phyloP scores from a whole-genome alignment of 208 protist genomes.

The Blastocrithidia nonstop region DNA sequence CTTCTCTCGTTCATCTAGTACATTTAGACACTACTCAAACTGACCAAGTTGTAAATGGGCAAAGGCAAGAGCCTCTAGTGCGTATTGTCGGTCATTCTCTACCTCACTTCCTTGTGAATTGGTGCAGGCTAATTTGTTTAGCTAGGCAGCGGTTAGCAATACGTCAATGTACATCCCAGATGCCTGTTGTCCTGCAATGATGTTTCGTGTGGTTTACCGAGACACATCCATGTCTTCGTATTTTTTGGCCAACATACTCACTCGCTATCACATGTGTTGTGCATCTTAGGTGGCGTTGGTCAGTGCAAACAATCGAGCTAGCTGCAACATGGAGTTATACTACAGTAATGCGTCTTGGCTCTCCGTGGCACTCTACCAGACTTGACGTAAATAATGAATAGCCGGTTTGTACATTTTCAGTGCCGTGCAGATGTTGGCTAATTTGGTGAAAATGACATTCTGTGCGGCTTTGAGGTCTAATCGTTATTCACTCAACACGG shows the following conservation, averaged over 20 bases:
- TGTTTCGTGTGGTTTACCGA: slow-evolving; percentile 76
- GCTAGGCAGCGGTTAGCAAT: slow-evolving; percentile 50
- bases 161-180: slow-evolving; percentile 50
- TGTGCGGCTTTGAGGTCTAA: slow-evolving; percentile 33
- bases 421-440: slow-evolving; percentile 62
- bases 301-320: slow-evolving; percentile 59
- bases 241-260: slow-evolving; percentile 59
- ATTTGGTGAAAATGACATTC: slow-evolving; percentile 47
- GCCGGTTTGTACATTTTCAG: slow-evolving; percentile 51
- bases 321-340: slow-evolving; percentile 59
- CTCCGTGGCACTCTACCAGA: slow-evolving; percentile 52
- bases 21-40: slow-evolving; percentile 53
- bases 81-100: slow-evolving; percentile 49
- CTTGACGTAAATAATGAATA: slow-evolving; percentile 61
- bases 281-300: slow-evolving; percentile 15
- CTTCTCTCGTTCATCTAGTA: slow-evolving; percentile 62
- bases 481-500: slow-evolving; percentile 31
- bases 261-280: slow-evolving; percentile 50
- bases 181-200: slow-evolving; percentile 48
- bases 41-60: slow-evolving; percentile 69
- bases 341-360: slow-evolving; percentile 48
- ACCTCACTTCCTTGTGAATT: slow-evolving; percentile 52
- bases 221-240: slow-evolving; percentile 76
- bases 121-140: slow-evolving; percentile 36
- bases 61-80: slow-evolving; percentile 65